These are phyloP conservation scores for Fusarium phyllophilum DNA, from an alignment of 2,329 filamentous ascomycete species.

Conservation along the genomic window DNA sequence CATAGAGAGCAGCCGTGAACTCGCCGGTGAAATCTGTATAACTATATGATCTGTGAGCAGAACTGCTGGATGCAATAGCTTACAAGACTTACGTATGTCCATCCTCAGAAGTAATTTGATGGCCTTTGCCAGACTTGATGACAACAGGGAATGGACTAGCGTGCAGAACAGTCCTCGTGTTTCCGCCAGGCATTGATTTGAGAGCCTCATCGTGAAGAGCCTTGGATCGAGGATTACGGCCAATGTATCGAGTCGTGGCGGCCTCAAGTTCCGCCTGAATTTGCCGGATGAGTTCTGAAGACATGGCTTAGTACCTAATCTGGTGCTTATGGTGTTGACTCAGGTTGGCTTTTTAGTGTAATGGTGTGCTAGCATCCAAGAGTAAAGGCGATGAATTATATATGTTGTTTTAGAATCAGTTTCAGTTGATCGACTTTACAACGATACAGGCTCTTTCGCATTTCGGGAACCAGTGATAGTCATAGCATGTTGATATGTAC, in stretches of 20 bases:
- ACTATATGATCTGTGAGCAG: constrained; percentile 34
- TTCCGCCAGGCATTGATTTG: constrained; percentile 55
- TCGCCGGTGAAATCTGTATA: constrained; percentile 72
- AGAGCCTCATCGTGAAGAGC: constrained; percentile 52
- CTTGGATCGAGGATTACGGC: constrained; percentile 52
- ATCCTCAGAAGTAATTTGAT: constrained; percentile 54
- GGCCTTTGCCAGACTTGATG: constrained; percentile 51
- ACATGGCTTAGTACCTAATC: constrained; percentile 11
- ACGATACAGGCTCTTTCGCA: background rate
- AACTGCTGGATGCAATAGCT: too few relatives aligned
- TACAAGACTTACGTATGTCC: constrained; percentile 47
- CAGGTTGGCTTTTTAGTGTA: background rate
- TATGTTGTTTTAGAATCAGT: background rate
- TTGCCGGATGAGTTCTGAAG: constrained; percentile 27
- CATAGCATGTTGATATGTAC: background rate
- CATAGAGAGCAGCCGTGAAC: constrained; percentile 72
- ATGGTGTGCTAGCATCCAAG: background rate
- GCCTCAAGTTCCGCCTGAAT: constrained; percentile 46
- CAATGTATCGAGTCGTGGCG: constrained; percentile 49
- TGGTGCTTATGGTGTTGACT: background rate
- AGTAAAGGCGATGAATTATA: background rate
- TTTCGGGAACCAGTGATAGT: constrained; percentile 13
- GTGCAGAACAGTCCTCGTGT: constrained; percentile 58
- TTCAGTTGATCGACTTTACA: background rate
- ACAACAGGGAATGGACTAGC: constrained; percentile 56